Evolutionary conservation across 148 eudicot genomes (phyloP).

Genomic region (Linanthus parryae): DNA sequence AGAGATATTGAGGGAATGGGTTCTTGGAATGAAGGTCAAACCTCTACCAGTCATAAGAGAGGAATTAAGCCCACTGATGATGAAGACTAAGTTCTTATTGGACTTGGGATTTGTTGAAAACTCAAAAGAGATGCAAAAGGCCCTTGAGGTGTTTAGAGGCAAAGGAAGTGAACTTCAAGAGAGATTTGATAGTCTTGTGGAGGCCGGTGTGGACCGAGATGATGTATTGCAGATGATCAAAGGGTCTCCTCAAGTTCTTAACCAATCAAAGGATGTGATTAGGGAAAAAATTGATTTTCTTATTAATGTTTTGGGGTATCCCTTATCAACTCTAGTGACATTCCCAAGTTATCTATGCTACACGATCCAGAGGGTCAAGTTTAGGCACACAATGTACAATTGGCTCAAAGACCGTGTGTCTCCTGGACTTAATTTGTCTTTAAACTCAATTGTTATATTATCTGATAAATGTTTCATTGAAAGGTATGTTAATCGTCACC

Average conservation of each 20-base stretch:
- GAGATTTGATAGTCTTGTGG: conserved; percentile 63
- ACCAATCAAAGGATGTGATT: conserved; percentile 40
- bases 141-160: conserved; percentile 47
- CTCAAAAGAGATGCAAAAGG: conserved; percentile 47
- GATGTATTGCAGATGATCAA: conserved; percentile 45
- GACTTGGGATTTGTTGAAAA: conserved; percentile 52
- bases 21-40: conserved; percentile 25
- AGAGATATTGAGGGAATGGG: conserved; percentile 39
- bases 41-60: conserved; percentile 10
- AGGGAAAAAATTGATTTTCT: conserved; percentile 38
- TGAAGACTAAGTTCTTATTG: conserved; percentile 40
- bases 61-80: conserved; percentile 12
- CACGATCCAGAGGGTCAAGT: conserved; percentile 40
- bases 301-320: conserved; percentile 50
- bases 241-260: conserved; percentile 48
- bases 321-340: conserved; percentile 32
- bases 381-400: conserved; percentile 50
- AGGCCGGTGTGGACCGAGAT: conserved; percentile 38
- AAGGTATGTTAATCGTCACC: conserved; percentile 46
- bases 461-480: conserved; percentile 30
- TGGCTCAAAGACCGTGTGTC: conserved; percentile 46
- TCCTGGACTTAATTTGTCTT: conserved; percentile 25
- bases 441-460: conserved; percentile 41
- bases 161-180: conserved; percentile 56
- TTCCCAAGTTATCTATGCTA: conserved; percentile 40